phyloP scores from a whole-genome alignment of 331 rosid genomes.

The Malus hybrid region DNA sequence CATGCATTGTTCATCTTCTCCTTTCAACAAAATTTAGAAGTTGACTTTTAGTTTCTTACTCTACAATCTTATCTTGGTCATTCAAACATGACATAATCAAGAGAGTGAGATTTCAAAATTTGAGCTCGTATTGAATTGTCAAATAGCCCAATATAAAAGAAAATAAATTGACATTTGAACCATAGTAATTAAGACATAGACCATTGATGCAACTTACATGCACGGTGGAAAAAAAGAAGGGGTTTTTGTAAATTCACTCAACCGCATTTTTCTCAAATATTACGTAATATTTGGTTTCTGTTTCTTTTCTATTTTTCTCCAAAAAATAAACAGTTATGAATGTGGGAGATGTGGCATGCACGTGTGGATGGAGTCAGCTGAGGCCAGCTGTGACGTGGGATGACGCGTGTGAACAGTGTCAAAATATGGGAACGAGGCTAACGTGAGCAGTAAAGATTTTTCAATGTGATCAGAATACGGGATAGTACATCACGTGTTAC shows the following conservation, averaged over 20 bases:
- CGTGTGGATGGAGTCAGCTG: not conserved
- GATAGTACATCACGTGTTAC: rapidly evolving
- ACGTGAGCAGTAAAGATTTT: not conserved
- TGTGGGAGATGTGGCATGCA: not conserved
- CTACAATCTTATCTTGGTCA: too few species aligned
- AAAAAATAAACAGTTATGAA: not conserved
- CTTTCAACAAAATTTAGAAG: too few species aligned
- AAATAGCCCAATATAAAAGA: too few species aligned
- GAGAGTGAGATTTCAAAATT: too few species aligned
- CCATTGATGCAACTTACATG: too few species aligned
- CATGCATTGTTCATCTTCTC: too few species aligned
- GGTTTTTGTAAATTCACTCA: not conserved
- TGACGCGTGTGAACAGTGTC: not conserved
- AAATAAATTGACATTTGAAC: too few species aligned
- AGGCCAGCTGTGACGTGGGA: not conserved
- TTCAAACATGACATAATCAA: too few species aligned
- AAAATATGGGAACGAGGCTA: not conserved
- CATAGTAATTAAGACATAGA: too few species aligned
- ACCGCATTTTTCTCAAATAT: not conserved
- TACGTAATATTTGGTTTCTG: not conserved
- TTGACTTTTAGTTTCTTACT: too few species aligned
- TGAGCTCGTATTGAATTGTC: too few species aligned
- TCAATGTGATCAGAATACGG: rapidly evolving
- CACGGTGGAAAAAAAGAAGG: not conserved
- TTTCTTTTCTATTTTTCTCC: not conserved